Evolutionary conservation across 2,329 filamentous ascomycete species (phyloP), one percentile per base, ranked within the genome.

Genomic region (Epichloe aotearoae): DNA sequence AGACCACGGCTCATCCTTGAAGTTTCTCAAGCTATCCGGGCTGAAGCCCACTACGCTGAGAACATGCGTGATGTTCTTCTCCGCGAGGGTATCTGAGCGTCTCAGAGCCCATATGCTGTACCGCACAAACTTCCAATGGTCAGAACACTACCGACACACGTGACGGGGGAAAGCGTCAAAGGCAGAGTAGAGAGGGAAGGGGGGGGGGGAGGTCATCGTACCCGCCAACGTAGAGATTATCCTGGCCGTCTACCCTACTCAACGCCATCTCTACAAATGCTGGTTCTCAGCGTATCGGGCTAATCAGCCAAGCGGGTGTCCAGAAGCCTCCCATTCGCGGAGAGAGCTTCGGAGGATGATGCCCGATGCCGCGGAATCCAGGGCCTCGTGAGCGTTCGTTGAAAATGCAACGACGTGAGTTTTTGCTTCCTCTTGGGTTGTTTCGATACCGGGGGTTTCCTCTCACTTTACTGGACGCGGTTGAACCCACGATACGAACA

Each of bases 21-120:
- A 68, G 54, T 68, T 69, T 47, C 65, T 68, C 46, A 69, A 54
- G 39, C 58, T 62, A 30, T 61, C 57, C 0, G 64, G 64, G 51
- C 66, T 62, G 58, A 84, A 75, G 45, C 79, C 78, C 53, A 91
- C 67, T 40, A 93, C 86, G 4, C 90, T 95, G n/a, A 97, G 74
- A 33, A 97, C 79, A 68, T 96, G 90, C 3, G 89, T 95, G 64
- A 98, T 88, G 57, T 83, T 82, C 57, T 82, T 80, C 55, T 84
- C 77, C 56, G 77, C 70, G 46, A 97, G 74, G 37, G 82, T 76
- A 50, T 83, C 76, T 54, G 82, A 82, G 54, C 85, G 82, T 53
- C 83, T 82, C 55, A 96, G 71, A 41, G 84, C 82, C 71, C 90
- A 90, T 56, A 95, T 77, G 52, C 90, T 95, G 67, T 51, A 57